Percentiles rank a stretch among this genome's conserved stretches.
Evolutionary conservation across 2,329 filamentous ascomycete species (phyloP).

Genomic region (Penicillium sp.): DNA sequence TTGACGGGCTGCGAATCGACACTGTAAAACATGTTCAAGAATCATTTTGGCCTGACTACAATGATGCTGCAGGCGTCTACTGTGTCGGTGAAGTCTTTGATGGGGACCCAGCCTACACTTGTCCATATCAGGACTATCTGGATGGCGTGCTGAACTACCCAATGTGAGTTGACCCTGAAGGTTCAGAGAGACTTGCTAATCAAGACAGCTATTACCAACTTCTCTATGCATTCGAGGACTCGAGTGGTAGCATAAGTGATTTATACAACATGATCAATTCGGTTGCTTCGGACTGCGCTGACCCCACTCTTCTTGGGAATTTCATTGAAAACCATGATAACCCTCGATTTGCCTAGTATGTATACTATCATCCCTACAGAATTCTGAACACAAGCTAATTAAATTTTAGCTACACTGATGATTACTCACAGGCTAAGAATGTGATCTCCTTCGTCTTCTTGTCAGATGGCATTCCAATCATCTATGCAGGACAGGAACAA

Average conservation of each 20-base stretch:
- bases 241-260: constrained; percentile 35
- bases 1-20: constrained; percentile 56
- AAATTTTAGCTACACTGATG: constrained; percentile 28
- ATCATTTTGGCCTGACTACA: constrained; percentile 47
- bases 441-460: constrained; percentile 63
- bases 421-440: constrained; percentile 57
- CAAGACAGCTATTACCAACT: constrained; percentile 41
- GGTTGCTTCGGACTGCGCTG: constrained; percentile 36
- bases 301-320: constrained; percentile 53
- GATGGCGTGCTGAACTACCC: constrained; percentile 53
- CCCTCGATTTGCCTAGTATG: constrained; percentile 51
- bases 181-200: not conserved
- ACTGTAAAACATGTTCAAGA: constrained; percentile 52
- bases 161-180: constrained; percentile 19
- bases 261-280: constrained; percentile 38
- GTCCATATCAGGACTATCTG: constrained; percentile 47
- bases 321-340: constrained; percentile 66
- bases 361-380: not conserved
- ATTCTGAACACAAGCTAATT: not conserved
- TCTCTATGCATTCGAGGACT: constrained; percentile 35
- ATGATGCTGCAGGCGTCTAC: constrained; percentile 47
- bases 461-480: constrained; percentile 61
- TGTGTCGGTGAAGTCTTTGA: constrained; percentile 51
- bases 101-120: constrained; percentile 43
- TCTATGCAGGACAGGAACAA: constrained; percentile 70